Evolutionary conservation across 805 yeast genomes (phyloP).

Genomic region (Barnettozyma siamensis): DNA sequence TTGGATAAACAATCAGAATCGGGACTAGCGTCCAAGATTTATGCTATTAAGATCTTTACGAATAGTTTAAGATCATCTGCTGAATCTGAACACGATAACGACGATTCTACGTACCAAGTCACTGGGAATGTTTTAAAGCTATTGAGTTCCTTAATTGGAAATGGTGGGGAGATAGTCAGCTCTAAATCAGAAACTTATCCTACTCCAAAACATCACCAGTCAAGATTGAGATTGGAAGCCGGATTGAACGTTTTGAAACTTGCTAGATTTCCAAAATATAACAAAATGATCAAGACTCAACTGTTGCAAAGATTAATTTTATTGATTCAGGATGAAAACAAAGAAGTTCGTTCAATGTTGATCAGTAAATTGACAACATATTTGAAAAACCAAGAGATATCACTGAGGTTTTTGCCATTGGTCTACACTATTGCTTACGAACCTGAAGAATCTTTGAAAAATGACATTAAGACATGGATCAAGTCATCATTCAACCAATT

Average conservation of each 20-base stretch:
- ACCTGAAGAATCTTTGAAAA: constrained; percentile 47
- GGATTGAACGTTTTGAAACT: constrained; percentile 61
- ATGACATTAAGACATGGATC: constrained; percentile 63
- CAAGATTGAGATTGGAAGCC: constrained; percentile 60
- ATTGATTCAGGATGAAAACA: constrained; percentile 62
- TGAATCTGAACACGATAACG: constrained; percentile 27
- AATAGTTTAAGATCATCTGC: constrained; percentile 45
- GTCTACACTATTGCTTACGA: constrained; percentile 75
- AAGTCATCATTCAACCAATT: constrained; percentile 40
- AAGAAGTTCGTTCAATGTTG: constrained; percentile 49
- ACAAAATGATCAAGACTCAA: constrained; percentile 44
- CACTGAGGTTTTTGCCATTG: constrained; percentile 62
- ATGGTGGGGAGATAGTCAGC: constrained; percentile 71
- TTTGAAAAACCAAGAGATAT: constrained; percentile 45
- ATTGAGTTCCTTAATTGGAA: constrained; percentile 58
- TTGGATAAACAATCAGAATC: constrained; percentile 26
- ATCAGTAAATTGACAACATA: constrained; percentile 44
- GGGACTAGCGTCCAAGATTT: constrained; percentile 42
- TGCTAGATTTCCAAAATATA: constrained; percentile 49
- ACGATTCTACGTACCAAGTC: constrained; percentile 34
- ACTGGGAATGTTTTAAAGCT: constrained; percentile 65
- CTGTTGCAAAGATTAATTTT: constrained; percentile 49
- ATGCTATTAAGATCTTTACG: constrained; percentile 50
- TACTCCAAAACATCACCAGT: constrained; percentile 59
- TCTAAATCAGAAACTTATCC: constrained; percentile 38